A percentile compares a stretch with the other conserved stretches of the same genome.
These are phyloP conservation scores for Bryoerythrophyllum caledonicum DNA, from an alignment of 225 moss, liverwort and hornwort genomes.

Conservation along the genomic window DNA sequence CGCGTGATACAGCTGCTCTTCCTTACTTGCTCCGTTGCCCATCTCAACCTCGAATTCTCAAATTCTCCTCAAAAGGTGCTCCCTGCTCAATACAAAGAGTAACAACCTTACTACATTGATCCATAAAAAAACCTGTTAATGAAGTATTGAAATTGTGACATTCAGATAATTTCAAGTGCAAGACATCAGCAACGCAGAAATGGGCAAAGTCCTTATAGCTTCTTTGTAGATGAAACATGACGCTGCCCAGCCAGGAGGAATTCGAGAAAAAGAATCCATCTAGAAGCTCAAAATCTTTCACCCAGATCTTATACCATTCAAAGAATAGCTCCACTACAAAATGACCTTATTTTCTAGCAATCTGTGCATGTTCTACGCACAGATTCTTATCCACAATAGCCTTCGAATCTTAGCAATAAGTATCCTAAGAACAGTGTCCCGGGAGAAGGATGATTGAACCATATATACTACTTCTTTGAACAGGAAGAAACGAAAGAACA, in stretches of 20 bases:
- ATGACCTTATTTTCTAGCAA: too few relatives aligned
- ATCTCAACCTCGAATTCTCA: conserved; percentile 44
- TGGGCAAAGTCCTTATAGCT: not conserved
- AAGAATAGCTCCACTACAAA: not conserved
- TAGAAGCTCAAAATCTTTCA: conserved; percentile 9
- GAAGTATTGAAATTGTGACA: not conserved
- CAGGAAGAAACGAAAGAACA: not conserved
- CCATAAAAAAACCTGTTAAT: conserved; percentile 12
- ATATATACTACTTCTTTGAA: not conserved
- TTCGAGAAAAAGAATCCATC: not conserved
- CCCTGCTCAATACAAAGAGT: conserved; percentile 13
- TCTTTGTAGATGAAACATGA: not conserved
- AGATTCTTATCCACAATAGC: not conserved
- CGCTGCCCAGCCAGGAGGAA: not conserved
- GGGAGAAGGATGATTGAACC: not conserved
- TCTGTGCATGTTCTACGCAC: not conserved
- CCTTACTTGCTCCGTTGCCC: conserved; percentile 86
- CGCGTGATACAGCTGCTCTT: conserved; percentile 90
- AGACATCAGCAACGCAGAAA: not conserved
- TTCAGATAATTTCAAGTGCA: not conserved
- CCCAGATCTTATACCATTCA: not conserved
- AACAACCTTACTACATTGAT: not conserved
- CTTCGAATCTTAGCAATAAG: not conserved
- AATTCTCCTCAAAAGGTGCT: not conserved
- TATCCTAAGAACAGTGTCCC: not conserved